A percentile compares a stretch with the other conserved stretches of the same genome.
These are phyloP conservation scores for Paxillus ammoniavirescens DNA, from an alignment of 768 basidiomycete genomes.

Conservation along the genomic window DNA sequence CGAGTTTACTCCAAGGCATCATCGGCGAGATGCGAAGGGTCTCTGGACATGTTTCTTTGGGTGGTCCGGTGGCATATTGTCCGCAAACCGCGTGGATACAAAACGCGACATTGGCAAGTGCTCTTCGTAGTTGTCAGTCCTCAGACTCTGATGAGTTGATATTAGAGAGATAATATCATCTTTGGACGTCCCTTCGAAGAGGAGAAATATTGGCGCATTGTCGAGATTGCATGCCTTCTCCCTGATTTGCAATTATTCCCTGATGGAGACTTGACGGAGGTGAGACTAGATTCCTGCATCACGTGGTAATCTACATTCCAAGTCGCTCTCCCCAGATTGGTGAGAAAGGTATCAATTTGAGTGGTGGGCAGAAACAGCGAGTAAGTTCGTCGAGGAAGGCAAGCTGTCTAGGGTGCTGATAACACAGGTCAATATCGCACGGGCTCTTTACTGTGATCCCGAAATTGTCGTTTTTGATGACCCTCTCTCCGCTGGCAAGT, in stretches of 20 bases:
- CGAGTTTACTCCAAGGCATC: conserved; percentile 57
- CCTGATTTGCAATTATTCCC: conserved; percentile 64
- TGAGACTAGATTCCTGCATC: conserved; percentile 22
- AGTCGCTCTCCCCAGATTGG: conserved; percentile 46
- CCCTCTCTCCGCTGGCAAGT: conserved; percentile 58
- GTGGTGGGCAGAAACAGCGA: conserved; percentile 66
- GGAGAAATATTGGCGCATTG: conserved; percentile 61
- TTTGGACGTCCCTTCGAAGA: conserved; percentile 68
- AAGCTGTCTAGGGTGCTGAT: not conserved
- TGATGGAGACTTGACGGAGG: conserved; percentile 73
- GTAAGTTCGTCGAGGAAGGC: conserved; percentile 26
- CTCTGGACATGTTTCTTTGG: conserved; percentile 53
- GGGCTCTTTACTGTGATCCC: conserved; percentile 65
- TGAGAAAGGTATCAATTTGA: conserved; percentile 67
- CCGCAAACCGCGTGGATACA: conserved; percentile 79
- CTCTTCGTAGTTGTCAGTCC: not conserved
- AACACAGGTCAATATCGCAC: conserved; percentile 60
- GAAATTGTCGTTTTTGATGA: conserved; percentile 65
- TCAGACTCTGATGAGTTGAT: not conserved
- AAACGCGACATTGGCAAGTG: conserved; percentile 54
- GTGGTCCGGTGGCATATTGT: conserved; percentile 67
- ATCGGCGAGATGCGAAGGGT: conserved; percentile 68
- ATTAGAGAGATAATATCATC: conserved; percentile 60
- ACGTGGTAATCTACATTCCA: not conserved
- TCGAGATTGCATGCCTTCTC: conserved; percentile 57